These are phyloP conservation scores for Cornus suecica DNA, from an alignment of 148 eudicot genomes.

Conservation along the genomic window DNA sequence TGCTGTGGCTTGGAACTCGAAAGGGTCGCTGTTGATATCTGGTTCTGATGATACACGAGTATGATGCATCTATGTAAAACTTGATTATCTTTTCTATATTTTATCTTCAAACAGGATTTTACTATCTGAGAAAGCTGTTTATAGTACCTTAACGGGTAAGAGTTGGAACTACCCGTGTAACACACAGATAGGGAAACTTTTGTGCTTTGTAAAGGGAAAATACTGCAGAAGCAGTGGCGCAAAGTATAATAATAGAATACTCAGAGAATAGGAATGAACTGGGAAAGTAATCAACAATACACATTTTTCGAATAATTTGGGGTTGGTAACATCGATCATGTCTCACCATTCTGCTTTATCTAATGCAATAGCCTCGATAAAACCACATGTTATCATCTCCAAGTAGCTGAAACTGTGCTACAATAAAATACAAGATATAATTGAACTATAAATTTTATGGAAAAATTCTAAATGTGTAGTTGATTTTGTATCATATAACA, in stretches of 20 bases:
- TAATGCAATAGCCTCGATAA: too few species aligned
- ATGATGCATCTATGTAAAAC: conserved; percentile 18
- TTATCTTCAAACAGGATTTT: background rate
- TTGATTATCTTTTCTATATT: background rate
- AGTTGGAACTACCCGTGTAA: background rate
- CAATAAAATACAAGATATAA: background rate
- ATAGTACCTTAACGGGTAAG: background rate
- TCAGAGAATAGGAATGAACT: background rate
- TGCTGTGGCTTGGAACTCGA: conserved; percentile 89
- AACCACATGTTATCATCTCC: too few species aligned
- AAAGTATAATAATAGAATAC: background rate
- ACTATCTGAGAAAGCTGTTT: background rate
- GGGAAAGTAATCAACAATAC: background rate
- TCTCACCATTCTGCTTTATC: too few species aligned
- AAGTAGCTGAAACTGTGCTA: background rate
- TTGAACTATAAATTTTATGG: too few species aligned
- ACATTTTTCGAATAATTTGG: too few species aligned
- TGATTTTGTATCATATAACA: too few species aligned
- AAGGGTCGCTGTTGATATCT: conserved; percentile 84
- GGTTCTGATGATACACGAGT: conserved; percentile 97
- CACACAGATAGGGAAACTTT: background rate
- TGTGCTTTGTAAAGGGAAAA: background rate
- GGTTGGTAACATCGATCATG: too few species aligned
- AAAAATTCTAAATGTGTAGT: too few species aligned
- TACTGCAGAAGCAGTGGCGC: background rate